phyloP scores from a whole-genome alignment of 2,329 filamentous ascomycete species.

The Cytospora piceicola region DNA sequence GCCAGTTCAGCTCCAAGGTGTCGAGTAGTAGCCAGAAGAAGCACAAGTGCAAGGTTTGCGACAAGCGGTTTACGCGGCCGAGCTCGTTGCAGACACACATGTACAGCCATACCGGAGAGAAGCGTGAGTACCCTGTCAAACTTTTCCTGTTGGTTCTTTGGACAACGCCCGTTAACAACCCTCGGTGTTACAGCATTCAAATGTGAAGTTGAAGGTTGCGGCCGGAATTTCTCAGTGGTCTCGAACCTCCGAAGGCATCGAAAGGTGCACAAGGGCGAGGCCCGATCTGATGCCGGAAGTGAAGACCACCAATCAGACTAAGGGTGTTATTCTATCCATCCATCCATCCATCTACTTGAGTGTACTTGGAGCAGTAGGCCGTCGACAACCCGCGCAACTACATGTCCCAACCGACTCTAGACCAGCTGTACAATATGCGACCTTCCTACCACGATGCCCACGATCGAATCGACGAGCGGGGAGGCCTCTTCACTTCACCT shows the following conservation, averaged over 20 bases:
- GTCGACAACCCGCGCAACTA: constrained; percentile 8
- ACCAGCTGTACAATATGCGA: constrained; percentile 17
- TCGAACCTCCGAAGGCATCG: constrained; percentile 93
- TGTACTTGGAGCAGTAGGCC: background rate
- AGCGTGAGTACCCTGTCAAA: constrained; percentile 69
- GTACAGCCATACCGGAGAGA: constrained; percentile 98
- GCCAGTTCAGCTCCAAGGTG: constrained; percentile 95
- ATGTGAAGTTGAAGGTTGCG: constrained; percentile 93
- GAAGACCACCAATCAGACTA: constrained; percentile 66
- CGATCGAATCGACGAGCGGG: constrained; percentile 17
- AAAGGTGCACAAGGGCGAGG: constrained; percentile 89
- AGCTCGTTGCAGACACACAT: constrained; percentile 96
- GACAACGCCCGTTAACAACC: constrained; percentile 27
- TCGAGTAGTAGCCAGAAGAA: constrained; percentile 97
- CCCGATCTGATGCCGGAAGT: constrained; percentile 64
- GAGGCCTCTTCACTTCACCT: constrained; percentile 1
- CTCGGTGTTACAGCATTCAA: constrained; percentile 71
- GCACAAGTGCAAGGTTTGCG: constrained; percentile 99
- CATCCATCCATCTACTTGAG: background rate
- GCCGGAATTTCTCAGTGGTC: constrained; percentile 94
- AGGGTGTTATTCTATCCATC: constrained; percentile 25
- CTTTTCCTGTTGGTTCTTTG: background rate
- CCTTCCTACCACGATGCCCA: background rate
- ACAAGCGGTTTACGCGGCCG: constrained; percentile 94
- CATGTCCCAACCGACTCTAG: constrained; percentile 17